Percentiles rank a stretch among this genome's conserved stretches.
These are phyloP conservation scores for Seiridium unicorne DNA, from an alignment of 2,329 filamentous ascomycete species.

Conservation along the genomic window DNA sequence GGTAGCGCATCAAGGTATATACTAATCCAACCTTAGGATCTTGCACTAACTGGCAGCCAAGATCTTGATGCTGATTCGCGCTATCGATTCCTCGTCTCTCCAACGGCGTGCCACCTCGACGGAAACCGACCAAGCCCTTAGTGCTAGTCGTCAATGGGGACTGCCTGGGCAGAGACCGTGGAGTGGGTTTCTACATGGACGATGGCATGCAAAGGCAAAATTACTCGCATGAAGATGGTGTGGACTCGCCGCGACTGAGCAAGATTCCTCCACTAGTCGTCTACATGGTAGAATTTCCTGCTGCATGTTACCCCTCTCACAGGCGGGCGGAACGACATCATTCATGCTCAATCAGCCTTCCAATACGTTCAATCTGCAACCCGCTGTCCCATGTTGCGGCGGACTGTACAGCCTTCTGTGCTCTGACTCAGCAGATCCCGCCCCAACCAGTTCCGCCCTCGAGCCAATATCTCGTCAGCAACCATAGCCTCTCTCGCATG, in stretches of 20 bases:
- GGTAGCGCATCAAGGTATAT: not conserved
- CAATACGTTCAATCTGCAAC: not conserved
- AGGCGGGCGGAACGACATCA: not conserved
- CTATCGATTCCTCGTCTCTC: not conserved
- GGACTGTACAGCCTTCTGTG: not conserved
- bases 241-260: not conserved
- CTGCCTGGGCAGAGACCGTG: not conserved
- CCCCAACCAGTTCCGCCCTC: not conserved
- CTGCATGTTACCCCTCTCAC: not conserved
- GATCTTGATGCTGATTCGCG: slow-evolving; percentile 1
- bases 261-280: not conserved
- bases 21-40: slow-evolving; percentile 3
- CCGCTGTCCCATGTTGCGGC: not conserved
- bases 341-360: not conserved
- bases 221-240: slow-evolving; percentile 5
- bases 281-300: not conserved
- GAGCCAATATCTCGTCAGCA: not conserved
- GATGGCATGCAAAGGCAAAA: not conserved
- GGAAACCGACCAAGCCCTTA: not conserved
- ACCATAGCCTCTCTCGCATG: not conserved
- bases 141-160: no score
- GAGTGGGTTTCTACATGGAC: not conserved
- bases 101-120: not conserved
- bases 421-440: not conserved
- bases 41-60: slow-evolving; percentile 1